Evolutionary conservation across 495 filamentous ascomycete species (phyloP), one percentile per base, ranked within the genome.

Genomic region (Trichocladium antarcticum): DNA sequence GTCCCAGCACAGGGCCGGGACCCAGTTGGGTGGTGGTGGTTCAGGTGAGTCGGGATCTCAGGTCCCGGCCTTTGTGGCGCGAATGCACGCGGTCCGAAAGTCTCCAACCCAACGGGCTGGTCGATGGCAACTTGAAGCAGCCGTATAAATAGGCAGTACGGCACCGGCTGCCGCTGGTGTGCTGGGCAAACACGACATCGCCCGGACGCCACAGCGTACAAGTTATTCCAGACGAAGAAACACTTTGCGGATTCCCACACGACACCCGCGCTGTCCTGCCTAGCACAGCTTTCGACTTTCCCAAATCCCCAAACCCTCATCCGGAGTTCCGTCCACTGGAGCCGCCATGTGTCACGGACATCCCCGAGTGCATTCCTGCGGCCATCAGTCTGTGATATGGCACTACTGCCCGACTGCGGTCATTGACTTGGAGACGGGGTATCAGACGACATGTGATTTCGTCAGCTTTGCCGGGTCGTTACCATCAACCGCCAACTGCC

Each of bases 301-400:
- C 19, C 20, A 32, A 16, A 9, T 24, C 24, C n/a, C n/a, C 35
- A 19, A 31, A 0, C 20, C 8, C 22, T 29, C 37, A 21, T 36
- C 20, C n/a, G n/a, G n/a, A n/a, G n/a, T n/a, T n/a, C n/a, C 22
- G 12, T 17, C 31, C 22, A 1, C 5, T 29, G 21, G 6, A 20
- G 8, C 53, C 50, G 57, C 37, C 42, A 72, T 72, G 69, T 72
- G 69, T 32, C 62, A 68, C 60, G 68, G 69, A 42, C 68, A 68
- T 36, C 68, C 69, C 45, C 65, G 64, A 42, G 55, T 58, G 34
- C 69, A 72, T 31, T 52, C 62, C 16, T 72, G 69, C 51, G 64
- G 62, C 22, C 69, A 72, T 42, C 63, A 62, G 21, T 72, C 69
- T 22, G 56, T 70, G 21, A 62, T 58, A 36, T 72, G 69, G 69